Evolutionary conservation across 768 basidiomycete species (phyloP).

Genomic region (Plicaturopsis crispa): DNA sequence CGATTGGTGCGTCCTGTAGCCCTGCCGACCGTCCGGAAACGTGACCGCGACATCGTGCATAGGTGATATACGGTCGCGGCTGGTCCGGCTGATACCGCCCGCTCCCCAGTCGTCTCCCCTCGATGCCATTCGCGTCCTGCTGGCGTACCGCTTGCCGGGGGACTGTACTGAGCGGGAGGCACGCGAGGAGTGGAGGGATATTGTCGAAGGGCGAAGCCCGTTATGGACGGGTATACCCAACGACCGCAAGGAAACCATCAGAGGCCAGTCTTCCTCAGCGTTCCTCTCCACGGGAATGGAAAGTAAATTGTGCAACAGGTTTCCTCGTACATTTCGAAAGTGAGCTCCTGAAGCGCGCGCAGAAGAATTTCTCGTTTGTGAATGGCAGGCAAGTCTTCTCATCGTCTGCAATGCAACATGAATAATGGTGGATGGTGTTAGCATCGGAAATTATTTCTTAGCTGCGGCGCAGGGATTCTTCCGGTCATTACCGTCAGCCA

Average conservation of each 20-base stretch:
- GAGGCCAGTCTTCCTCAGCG: conserved; percentile 41
- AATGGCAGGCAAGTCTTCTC: conserved; percentile 65
- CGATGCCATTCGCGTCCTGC: conserved; percentile 65
- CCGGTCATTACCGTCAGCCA: conserved; percentile 86
- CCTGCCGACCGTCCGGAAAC: no score
- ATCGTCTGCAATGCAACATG: no score
- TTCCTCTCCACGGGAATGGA: neutral
- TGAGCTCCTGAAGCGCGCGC: conserved; percentile 79
- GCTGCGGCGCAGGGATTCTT: conserved; percentile 88
- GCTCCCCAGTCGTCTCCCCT: conserved; percentile 52
- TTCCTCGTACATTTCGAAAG: conserved; percentile 92
- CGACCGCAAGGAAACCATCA: conserved; percentile 86
- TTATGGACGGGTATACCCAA: conserved; percentile 84
- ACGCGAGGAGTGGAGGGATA: conserved; percentile 85
- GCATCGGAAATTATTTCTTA: conserved; percentile 87
- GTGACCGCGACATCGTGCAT: no score
- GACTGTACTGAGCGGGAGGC: conserved; percentile 65
- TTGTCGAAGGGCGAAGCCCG: conserved; percentile 78
- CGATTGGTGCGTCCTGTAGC: conserved; percentile 48
- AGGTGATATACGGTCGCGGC: conserved; percentile 87
- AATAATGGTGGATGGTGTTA: conserved; percentile 26
- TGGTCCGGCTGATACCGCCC: conserved; percentile 80
- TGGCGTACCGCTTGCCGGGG: conserved; percentile 74
- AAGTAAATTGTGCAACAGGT: conserved; percentile 33
- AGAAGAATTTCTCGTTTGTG: conserved; percentile 90